phyloP scores from a whole-genome alignment of 179 eudicot genomes.

The Nepenthes alata region DNA sequence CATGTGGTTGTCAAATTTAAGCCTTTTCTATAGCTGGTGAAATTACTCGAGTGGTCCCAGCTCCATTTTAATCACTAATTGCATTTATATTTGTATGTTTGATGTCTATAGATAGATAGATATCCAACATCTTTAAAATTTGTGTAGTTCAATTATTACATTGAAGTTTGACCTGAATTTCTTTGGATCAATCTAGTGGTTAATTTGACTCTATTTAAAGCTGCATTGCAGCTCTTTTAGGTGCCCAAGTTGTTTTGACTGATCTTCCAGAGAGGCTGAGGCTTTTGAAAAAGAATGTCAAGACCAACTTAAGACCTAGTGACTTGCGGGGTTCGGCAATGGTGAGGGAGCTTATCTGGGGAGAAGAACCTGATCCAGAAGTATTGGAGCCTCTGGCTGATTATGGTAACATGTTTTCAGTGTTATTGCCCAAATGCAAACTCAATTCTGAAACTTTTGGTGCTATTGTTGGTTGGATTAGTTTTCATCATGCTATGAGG shows the following conservation, averaged over 20 bases:
- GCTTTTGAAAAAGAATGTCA: conserved; percentile 68
- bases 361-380: conserved; percentile 49
- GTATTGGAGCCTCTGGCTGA: conserved; percentile 58
- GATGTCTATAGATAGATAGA: background rate
- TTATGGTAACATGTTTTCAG: conserved; percentile 34
- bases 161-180: background rate
- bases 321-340: conserved; percentile 51
- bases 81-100: background rate
- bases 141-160: background rate
- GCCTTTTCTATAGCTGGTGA: background rate
- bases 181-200: background rate
- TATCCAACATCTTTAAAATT: too few relatives aligned
- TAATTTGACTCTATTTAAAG: conserved; percentile 24
- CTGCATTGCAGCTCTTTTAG: conserved; percentile 84
- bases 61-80: background rate
- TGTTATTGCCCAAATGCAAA: background rate
- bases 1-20: background rate
- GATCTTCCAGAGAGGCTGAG: conserved; percentile 81
- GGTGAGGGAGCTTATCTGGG: conserved; percentile 71
- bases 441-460: background rate
- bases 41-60: background rate
- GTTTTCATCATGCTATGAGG: too few relatives aligned
- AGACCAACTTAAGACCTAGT: conserved; percentile 39
- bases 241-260: conserved; percentile 63
- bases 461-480: background rate